A percentile compares a stretch with the other conserved stretches of the same genome.
Conservation (phyloP, 1,284 basidiomycete genomes). For the Irpex sp. region DNA sequence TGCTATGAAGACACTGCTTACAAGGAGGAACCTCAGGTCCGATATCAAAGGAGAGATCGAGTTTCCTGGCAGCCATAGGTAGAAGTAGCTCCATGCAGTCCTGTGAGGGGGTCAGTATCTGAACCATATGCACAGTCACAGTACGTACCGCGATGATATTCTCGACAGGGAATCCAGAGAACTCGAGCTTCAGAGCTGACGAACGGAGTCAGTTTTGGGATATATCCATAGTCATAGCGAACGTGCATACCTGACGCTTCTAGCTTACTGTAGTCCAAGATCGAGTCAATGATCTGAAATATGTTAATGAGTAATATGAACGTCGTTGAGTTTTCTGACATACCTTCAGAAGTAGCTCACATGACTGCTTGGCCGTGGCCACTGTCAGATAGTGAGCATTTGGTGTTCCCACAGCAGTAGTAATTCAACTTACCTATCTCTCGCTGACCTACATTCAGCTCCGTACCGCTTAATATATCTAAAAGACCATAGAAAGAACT, state of each 20-base stretch:
- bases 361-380: constrained; percentile 72
- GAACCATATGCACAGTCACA: background rate
- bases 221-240: background rate
- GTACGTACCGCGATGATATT: constrained; percentile 62
- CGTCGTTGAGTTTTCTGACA: background rate
- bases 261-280: constrained; percentile 70
- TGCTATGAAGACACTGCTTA: constrained; percentile 24
- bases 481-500: constrained; percentile 72
- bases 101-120: constrained; percentile 25
- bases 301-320: background rate
- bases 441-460: constrained; percentile 59
- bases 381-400: constrained; percentile 33
- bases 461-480: constrained; percentile 63
- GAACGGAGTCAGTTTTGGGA: background rate
- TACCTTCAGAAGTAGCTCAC: constrained; percentile 66
- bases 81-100: constrained; percentile 72
- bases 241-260: constrained; percentile 56
- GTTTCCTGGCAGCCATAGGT: constrained; percentile 67
- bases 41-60: constrained; percentile 69
- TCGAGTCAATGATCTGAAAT: constrained; percentile 66
- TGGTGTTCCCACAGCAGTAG: background rate
- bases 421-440: constrained; percentile 50
- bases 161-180: constrained; percentile 63
- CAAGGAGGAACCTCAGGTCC: constrained; percentile 60
- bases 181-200: constrained; percentile 63